Evolutionary conservation across 441 rosid genomes (phyloP), one percentile per base, ranked within the genome.

Genomic region (Gossypium gossypioides): DNA sequence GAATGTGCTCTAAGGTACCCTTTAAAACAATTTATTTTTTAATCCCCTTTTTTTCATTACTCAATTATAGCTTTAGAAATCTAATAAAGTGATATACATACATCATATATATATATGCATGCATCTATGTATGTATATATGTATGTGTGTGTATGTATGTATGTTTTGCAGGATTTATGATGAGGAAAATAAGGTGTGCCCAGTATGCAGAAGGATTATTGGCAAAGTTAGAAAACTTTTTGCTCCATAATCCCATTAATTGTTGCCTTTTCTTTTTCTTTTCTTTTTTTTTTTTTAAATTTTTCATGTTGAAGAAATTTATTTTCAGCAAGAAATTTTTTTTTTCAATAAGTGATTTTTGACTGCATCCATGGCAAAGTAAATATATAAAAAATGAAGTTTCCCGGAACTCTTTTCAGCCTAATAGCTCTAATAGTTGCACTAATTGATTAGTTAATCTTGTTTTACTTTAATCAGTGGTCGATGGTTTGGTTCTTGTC

Each of bases 1-100:
- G 70, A 66, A 48, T 82, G 85, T 66, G 83, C 78, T 48, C 74
- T 70, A 69, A 79, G 85, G 85, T 82, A 76, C 32, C 3, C 22
- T 2, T 15, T 6, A 29, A 6, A n/a, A 25, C 9, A 37, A 24
- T 3, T 52, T 9, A 52, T 10, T 13, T 44, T 1, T 2, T 6
- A 7, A 0, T 2, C 1, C 65, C 2, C 4, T 15, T 2, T 6
- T 64, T 42, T 29, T 13, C 2, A 0, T 42, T 25, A 8, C 10
- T 18, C 13, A 15, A 55, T 27, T 27, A 62, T 18, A 34, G 70
- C 5, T 59, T 22, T 25, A 56, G 24, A 62, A 9, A 4, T 51
- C 13, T 12, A 19, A 29, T 25, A 13, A 12, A 32, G 27, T 0
- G 2, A 2, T 19, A 0, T 6, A 16, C 9, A 57, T 24, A 42